Percentiles rank a stretch among this genome's conserved stretches.
Conservation (phyloP, 768 basidiomycete species). For the Leccinum broughii region DNA sequence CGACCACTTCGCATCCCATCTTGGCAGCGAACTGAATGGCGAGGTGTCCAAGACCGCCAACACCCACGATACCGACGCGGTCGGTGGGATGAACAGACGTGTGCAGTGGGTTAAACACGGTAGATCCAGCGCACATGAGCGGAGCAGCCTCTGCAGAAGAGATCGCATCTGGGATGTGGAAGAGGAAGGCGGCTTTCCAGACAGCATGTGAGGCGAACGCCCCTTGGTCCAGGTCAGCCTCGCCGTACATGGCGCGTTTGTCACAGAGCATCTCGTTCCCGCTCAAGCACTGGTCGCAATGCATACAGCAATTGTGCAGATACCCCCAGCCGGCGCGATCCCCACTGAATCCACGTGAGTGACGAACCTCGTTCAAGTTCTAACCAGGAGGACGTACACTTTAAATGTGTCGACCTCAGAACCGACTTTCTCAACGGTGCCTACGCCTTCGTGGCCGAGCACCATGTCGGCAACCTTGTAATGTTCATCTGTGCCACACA, state of each 20-base stretch:
- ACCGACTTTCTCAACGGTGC: slow-evolving; percentile 35
- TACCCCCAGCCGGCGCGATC: slow-evolving; percentile 41
- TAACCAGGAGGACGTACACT: slow-evolving; percentile 24
- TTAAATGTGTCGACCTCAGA: slow-evolving; percentile 34
- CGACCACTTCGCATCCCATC: slow-evolving; percentile 41
- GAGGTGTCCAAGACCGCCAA: slow-evolving; percentile 41
- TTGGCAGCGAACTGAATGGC: slow-evolving; percentile 40
- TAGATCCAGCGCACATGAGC: slow-evolving; percentile 39
- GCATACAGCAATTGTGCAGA: slow-evolving; percentile 33
- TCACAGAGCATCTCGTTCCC: slow-evolving; percentile 34
- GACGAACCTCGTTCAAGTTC: too few relatives aligned
- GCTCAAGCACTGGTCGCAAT: slow-evolving; percentile 35
- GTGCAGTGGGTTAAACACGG: slow-evolving; percentile 33
- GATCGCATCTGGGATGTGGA: slow-evolving; percentile 35
- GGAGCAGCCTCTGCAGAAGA: slow-evolving; percentile 34
- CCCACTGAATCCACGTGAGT: slow-evolving; percentile 24
- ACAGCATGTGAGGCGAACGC: slow-evolving; percentile 38
- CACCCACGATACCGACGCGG: slow-evolving; percentile 35
- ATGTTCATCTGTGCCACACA: slow-evolving; percentile 43
- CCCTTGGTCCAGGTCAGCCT: slow-evolving; percentile 32
- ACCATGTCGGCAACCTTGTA: slow-evolving; percentile 34
- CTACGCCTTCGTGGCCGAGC: slow-evolving; percentile 43
- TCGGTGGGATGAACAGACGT: slow-evolving; percentile 31
- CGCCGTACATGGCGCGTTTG: slow-evolving; percentile 27
- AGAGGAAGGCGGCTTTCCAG: slow-evolving; percentile 36